Conservation (phyloP, 768 basidiomycete species). For the Mycena galopus region DNA sequence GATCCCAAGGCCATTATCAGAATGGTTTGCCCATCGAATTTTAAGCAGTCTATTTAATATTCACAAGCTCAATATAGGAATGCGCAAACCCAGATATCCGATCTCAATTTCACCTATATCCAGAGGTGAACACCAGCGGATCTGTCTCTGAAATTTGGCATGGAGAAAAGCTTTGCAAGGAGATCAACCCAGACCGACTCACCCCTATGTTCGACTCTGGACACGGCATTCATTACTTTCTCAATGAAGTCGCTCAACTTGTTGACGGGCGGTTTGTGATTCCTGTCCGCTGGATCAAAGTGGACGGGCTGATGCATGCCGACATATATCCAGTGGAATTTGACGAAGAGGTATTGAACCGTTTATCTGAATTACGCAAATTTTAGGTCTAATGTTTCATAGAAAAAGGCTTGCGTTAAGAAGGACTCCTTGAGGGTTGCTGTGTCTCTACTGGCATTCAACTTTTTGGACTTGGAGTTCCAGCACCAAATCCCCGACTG, state of each 20-base stretch:
- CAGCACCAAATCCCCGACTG: slow-evolving; percentile 8
- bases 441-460: slow-evolving; percentile 8
- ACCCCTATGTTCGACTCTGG: slow-evolving; percentile 29
- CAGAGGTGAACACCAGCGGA: slow-evolving; percentile 30
- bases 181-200: slow-evolving; percentile 2
- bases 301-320: slow-evolving; percentile 11
- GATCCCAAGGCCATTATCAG: no score
- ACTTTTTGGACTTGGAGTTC: slow-evolving; percentile 16
- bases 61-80: slow-evolving; percentile 3
- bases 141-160: slow-evolving; percentile 35
- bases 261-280: slow-evolving; percentile 32
- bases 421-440: not conserved
- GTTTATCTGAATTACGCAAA: not conserved
- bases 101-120: slow-evolving; percentile 32
- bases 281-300: slow-evolving; percentile 37
- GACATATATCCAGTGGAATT: slow-evolving; percentile 15
- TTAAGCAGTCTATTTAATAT: no score
- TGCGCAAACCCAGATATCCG: slow-evolving; percentile 33
- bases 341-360: slow-evolving; percentile 19
- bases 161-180: slow-evolving; percentile 25
- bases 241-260: slow-evolving; percentile 36
- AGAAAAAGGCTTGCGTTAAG: not conserved
- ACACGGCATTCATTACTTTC: slow-evolving; percentile 33
- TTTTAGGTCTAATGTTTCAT: not conserved
- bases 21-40: no score